A percentile compares a stretch with the other conserved stretches of the same genome.
Evolutionary conservation across 164 flowering plant genomes (phyloP).

Genomic region (Umbilicus rupestris): DNA sequence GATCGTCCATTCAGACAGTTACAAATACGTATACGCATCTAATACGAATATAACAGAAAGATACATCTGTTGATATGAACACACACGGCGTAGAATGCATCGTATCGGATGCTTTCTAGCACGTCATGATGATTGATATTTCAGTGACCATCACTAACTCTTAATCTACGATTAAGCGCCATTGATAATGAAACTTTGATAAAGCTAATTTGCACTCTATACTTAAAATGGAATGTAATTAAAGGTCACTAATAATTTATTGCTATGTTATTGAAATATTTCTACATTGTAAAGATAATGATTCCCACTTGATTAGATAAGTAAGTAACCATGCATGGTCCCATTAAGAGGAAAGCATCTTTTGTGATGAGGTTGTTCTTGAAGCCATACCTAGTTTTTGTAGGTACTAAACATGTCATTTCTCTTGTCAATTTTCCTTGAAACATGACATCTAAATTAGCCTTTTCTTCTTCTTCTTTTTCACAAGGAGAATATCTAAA

Average conservation of each 20-base stretch:
- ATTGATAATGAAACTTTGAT: conserved; percentile 7
- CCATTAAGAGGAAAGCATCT: conserved; percentile 6
- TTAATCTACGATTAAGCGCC: not conserved
- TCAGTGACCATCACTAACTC: conserved; percentile 1
- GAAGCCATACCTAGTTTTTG: conserved; percentile 5
- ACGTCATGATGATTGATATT: not conserved
- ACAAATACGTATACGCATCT: not conserved
- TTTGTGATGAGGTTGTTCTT: conserved; percentile 7
- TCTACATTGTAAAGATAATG: conserved; percentile 20
- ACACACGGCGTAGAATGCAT: not conserved
- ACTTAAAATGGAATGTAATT: conserved; percentile 12
- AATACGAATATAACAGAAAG: not conserved
- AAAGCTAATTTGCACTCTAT: conserved; percentile 17
- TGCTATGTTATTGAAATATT: conserved; percentile 2
- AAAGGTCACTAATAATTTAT: conserved; percentile 1
- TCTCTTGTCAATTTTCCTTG: not conserved
- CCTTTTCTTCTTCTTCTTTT: conserved; percentile 2
- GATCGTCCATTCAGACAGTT: not conserved
- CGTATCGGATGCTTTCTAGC: not conserved
- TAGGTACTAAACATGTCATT: conserved; percentile 1
- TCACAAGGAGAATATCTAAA: not conserved
- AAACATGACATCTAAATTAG: not conserved
- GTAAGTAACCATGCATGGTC: not conserved
- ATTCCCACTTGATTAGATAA: conserved; percentile 4
- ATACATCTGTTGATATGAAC: not conserved